Percentiles rank a stretch among this genome's conserved stretches.
Conservation (phyloP, 169 alveolate species). For the Plasmodium knowlesi region DNA sequence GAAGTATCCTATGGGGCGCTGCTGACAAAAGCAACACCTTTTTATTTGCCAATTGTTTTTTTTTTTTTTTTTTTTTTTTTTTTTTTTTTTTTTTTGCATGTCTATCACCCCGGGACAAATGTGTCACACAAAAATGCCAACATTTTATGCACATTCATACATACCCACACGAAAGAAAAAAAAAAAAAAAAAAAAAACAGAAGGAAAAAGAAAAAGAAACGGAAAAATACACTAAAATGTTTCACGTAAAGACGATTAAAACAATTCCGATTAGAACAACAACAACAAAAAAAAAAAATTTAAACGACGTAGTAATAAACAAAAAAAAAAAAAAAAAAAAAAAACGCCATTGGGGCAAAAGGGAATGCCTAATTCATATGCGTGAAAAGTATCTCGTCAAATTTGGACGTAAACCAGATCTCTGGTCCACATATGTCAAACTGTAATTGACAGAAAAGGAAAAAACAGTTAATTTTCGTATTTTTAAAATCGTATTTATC, state of each 20-base stretch:
- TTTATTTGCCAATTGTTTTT: background rate
- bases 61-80: no score
- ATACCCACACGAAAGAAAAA: background rate
- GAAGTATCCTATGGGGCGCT: background rate
- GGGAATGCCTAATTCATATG: conserved; percentile 5
- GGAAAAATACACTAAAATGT: no score
- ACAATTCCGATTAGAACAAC: no score
- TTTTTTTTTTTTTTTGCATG: background rate
- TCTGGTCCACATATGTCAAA: conserved; percentile 69
- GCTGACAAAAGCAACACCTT: background rate
- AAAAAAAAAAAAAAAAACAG: background rate
- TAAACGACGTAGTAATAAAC: no score
- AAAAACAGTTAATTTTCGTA: conserved; percentile 38
- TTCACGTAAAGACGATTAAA: no score
- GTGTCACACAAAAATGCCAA: background rate
- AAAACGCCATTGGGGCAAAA: background rate
- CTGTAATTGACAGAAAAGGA: conserved; percentile 45
- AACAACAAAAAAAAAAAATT: no score
- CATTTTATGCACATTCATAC: background rate
- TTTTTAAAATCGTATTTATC: conserved; percentile 32
- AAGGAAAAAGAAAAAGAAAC: background rate
- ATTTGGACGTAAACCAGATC: conserved; percentile 64
- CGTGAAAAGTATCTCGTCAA: conserved; percentile 51
- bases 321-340: background rate
- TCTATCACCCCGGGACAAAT: background rate